Base-by-base conservation (phyloP, 2,329 filamentous ascomycete genomes). In the Colletotrichum sp. region DNA sequence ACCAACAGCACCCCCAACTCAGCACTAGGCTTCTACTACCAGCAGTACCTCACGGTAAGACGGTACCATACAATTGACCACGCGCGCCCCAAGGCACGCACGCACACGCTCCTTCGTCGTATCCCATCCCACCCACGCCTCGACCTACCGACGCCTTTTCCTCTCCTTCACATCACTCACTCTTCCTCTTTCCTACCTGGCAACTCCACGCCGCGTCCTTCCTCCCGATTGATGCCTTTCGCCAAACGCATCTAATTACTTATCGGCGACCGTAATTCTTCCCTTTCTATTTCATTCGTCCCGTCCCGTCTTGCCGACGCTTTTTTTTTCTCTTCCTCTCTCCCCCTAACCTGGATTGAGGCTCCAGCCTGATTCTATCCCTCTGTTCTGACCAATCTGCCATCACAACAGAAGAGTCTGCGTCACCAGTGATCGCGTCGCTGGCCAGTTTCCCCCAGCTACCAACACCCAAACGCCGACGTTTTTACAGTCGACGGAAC, bases 261-360 rank as follows among this genome's bases (percentile, higher is more conserved):
- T 28, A 24, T 21, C 28, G 74, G 59, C 70, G 64, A 76, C n/a
- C 73, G 64, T 74, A 69, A 69, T 69, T 65, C 24, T 48, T n/a
- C 21, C 24, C 78, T 79, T 78, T 78, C 77, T 79, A 78, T 77
- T 71, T 80, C 43, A 52, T 52, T 21, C 43, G n/a, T 75, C 71
- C 64, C 77, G 78, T 78, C 78, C 39, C 64, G 36, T 65, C 39
- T 39, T 65, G 52, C 28, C 26, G 18, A 21, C 12, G 6, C 21
- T 63, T 63, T 63, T 36, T 36, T 36, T 36, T 39, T 39, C 26
- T 52, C 34, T 18, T 16, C 52, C 52, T 30, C 69, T 60, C 68
- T 59, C 63, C 13, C 59, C n/a, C 28, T 70, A 61, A 68, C 66
- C 74, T 70, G 26, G 57, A 67, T 59, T 61, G 55, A 67, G 39